A percentile compares a stretch with the other conserved stretches of the same genome.
Evolutionary conservation across 2,329 filamentous ascomycete species (phyloP).

Genomic region (Penicillium freii): DNA sequence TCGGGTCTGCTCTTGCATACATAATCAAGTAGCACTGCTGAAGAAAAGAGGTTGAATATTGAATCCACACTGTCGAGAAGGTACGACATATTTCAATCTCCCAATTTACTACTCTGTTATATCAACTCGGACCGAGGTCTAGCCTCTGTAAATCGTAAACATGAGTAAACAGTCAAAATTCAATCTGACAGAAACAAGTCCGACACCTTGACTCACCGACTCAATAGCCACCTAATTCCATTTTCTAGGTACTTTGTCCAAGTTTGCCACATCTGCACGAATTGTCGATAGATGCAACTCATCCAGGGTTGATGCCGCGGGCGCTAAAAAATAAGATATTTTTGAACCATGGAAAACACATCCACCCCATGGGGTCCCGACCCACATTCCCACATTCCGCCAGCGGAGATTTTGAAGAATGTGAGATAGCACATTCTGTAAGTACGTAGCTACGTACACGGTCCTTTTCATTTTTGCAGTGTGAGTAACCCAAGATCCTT

Average conservation of each 20-base stretch:
- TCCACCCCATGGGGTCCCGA: conserved; percentile 8
- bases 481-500: conserved; percentile 14
- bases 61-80: not conserved
- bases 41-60: not conserved
- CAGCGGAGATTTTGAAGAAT: conserved; percentile 3
- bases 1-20: conserved; percentile 8
- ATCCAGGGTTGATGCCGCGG: not conserved
- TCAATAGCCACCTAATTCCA: not conserved
- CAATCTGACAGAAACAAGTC: not conserved
- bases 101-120: not conserved
- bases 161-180: not conserved
- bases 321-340: not conserved
- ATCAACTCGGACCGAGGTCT: not conserved
- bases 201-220: conserved; percentile 2
- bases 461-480: conserved; percentile 6
- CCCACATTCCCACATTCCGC: conserved; percentile 9
- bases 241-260: not conserved
- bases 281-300: not conserved
- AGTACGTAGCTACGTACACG: not conserved
- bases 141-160: not conserved
- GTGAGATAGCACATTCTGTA: conserved; percentile 4
- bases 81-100: not conserved
- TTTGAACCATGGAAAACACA: conserved; percentile 1
- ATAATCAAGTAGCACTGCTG: not conserved
- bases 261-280: not conserved